These are phyloP conservation scores for Blastocladiella britannica DNA, from an alignment of 192 early-diverging fungal genomes.

Conservation along the genomic window DNA sequence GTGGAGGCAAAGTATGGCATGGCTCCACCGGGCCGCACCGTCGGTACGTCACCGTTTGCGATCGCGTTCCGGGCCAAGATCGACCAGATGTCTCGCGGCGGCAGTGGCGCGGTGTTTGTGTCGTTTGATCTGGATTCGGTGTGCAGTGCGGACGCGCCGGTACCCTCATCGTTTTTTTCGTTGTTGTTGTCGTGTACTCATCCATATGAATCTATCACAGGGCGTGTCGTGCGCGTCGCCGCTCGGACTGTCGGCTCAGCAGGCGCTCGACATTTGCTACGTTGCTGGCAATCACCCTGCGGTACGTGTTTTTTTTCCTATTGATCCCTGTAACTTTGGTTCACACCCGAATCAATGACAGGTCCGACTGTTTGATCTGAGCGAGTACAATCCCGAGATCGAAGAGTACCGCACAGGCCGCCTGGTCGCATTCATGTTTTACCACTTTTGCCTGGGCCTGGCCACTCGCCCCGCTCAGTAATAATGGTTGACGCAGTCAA, in stretches of 20 bases:
- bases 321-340: too few relatives aligned
- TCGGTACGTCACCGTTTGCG: neutral
- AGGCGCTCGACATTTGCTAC: conserved; percentile 9
- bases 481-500: too few relatives aligned
- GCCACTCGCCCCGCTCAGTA: conserved; percentile 7
- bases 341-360: too few relatives aligned
- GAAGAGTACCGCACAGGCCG: conserved; percentile 9
- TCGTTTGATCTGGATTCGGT: conserved; percentile 11
- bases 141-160: conserved; percentile 5
- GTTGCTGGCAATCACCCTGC: conserved; percentile 4
- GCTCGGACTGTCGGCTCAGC: conserved; percentile 4
- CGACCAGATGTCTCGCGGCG: conserved; percentile 3
- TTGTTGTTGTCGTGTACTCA: too few relatives aligned
- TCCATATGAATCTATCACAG: too few relatives aligned
- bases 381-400: conserved; percentile 6
- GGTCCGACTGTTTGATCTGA: conserved; percentile 8
- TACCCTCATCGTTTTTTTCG: neutral
- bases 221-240: conserved; percentile 6
- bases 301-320: conserved; percentile 1
- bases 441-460: conserved; percentile 8
- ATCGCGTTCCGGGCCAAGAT: conserved; percentile 1
- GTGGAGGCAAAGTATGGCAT: neutral
- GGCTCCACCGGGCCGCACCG: too few relatives aligned
- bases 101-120: conserved; percentile 5
- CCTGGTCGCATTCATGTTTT: conserved; percentile 9